phyloP scores from a whole-genome alignment of 2,329 filamentous ascomycete species.

The Conoideocrella luteorostrata region DNA sequence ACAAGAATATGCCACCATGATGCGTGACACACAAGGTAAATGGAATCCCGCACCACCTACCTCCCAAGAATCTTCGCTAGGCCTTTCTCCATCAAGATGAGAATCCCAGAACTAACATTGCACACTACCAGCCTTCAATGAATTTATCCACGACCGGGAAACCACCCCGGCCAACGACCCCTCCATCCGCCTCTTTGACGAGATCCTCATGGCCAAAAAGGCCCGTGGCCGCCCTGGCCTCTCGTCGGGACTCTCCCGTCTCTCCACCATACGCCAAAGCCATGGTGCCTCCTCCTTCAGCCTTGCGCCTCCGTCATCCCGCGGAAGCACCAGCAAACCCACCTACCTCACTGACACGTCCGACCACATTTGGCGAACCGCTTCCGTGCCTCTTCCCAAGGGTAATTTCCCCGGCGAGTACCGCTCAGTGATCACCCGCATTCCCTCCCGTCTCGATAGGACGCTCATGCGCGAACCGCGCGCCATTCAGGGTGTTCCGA shows the following conservation, averaged over 20 bases:
- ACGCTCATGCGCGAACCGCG: constrained; percentile 87
- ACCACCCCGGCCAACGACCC: constrained; percentile 55
- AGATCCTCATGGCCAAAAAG: constrained; percentile 75
- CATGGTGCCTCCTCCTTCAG: constrained; percentile 37
- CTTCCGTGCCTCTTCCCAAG: constrained; percentile 53
- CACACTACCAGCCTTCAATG: constrained; percentile 60
- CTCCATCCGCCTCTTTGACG: constrained; percentile 70
- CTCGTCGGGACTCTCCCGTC: constrained; percentile 56
- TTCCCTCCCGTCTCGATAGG: constrained; percentile 78
- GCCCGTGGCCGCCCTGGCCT: constrained; percentile 59
- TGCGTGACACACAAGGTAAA: constrained; percentile 61
- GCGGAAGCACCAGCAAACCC: constrained; percentile 34
- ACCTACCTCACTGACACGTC: constrained; percentile 65
- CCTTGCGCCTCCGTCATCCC: constrained; percentile 28
- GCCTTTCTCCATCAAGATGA: neutral
- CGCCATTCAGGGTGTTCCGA: constrained; percentile 80
- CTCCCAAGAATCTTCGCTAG: neutral
- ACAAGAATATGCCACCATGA: constrained; percentile 57
- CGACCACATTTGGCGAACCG: constrained; percentile 74
- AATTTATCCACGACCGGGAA: constrained; percentile 80
- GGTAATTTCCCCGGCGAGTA: constrained; percentile 59
- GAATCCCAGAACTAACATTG: constrained; percentile 3
- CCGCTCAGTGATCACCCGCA: constrained; percentile 52
- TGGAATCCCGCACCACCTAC: neutral
- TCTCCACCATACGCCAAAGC: constrained; percentile 53